Evolutionary conservation across 2,329 filamentous ascomycete genomes (phyloP).

Genomic region (Chaetomium globosum): DNA sequence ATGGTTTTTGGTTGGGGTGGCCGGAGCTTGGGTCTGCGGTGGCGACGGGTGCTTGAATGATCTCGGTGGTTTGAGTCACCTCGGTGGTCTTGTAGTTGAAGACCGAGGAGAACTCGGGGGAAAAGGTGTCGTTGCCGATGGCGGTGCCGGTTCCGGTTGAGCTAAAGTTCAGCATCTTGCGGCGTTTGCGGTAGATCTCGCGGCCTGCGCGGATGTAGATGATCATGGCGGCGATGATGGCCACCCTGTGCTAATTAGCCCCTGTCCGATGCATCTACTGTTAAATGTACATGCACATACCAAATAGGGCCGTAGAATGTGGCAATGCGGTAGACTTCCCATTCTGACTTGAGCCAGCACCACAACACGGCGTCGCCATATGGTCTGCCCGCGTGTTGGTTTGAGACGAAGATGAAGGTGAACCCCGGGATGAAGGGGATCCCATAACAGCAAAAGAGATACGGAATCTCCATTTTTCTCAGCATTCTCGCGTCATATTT

Average conservation of each 20-base stretch:
- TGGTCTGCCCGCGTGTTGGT: conserved; percentile 54
- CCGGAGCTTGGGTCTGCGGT: conserved; percentile 7
- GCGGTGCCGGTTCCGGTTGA: conserved; percentile 44
- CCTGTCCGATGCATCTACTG: neutral
- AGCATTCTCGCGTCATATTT: conserved; percentile 69
- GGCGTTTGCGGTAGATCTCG: conserved; percentile 68
- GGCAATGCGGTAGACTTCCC: conserved; percentile 71
- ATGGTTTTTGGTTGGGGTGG: conserved; percentile 38
- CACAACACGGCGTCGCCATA: conserved; percentile 77
- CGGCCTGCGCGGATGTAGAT: conserved; percentile 68
- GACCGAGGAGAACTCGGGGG: conserved; percentile 46
- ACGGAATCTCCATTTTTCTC: conserved; percentile 70
- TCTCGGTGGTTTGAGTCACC: conserved; percentile 41
- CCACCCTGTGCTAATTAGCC: conserved; percentile 50
- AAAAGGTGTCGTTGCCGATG: conserved; percentile 46
- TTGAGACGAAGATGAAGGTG: conserved; percentile 66
- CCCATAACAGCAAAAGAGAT: conserved; percentile 71
- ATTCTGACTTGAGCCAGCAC: conserved; percentile 75
- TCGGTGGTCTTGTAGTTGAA: conserved; percentile 61
- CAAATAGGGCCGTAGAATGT: conserved; percentile 75
- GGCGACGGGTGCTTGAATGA: conserved; percentile 26
- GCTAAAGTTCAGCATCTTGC: conserved; percentile 60
- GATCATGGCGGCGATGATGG: conserved; percentile 61
- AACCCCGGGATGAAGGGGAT: conserved; percentile 72
- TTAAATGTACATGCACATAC: conserved; percentile 46